Percentiles rank a stretch among this genome's conserved stretches.
Conservation (phyloP, 805 yeast genomes). For the Hanseniaspora taiwanica region DNA sequence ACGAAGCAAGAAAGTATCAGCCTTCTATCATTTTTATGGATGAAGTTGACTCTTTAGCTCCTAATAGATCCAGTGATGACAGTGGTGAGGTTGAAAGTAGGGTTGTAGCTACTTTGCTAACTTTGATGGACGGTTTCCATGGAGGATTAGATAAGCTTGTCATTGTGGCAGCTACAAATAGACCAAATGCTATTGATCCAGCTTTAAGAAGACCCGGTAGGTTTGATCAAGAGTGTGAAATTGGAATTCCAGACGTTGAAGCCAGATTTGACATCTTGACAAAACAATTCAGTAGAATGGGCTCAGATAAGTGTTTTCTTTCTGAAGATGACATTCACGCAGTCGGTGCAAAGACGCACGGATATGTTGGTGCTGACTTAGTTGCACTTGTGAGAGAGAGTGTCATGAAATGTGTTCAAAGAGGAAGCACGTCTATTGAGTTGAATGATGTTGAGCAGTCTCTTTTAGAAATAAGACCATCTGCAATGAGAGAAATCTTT, state of each 20-base stretch:
- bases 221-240: constrained; percentile 79
- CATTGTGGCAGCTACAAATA: constrained; percentile 58
- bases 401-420: constrained; percentile 67
- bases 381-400: constrained; percentile 80
- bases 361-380: constrained; percentile 94
- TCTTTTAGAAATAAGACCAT: constrained; percentile 71
- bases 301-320: constrained; percentile 29
- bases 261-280: constrained; percentile 62
- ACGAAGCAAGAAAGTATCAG: constrained; percentile 73
- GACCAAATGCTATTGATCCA: constrained; percentile 56
- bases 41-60: constrained; percentile 87
- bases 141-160: constrained; percentile 43
- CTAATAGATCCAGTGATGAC: constrained; percentile 71
- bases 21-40: constrained; percentile 85
- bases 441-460: constrained; percentile 56
- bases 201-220: constrained; percentile 79
- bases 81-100: constrained; percentile 83
- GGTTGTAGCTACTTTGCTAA: constrained; percentile 77
- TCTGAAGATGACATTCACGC: constrained; percentile 37
- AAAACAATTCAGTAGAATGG: constrained; percentile 41
- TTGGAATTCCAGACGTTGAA: constrained; percentile 81
- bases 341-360: constrained; percentile 76
- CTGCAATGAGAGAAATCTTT: constrained; percentile 93
- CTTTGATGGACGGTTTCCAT: constrained; percentile 62
- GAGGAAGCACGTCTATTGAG: constrained; percentile 30